phyloP scores from a whole-genome alignment of 2,329 filamentous ascomycete genomes.

The Berkeleyomyces basicola region DNA sequence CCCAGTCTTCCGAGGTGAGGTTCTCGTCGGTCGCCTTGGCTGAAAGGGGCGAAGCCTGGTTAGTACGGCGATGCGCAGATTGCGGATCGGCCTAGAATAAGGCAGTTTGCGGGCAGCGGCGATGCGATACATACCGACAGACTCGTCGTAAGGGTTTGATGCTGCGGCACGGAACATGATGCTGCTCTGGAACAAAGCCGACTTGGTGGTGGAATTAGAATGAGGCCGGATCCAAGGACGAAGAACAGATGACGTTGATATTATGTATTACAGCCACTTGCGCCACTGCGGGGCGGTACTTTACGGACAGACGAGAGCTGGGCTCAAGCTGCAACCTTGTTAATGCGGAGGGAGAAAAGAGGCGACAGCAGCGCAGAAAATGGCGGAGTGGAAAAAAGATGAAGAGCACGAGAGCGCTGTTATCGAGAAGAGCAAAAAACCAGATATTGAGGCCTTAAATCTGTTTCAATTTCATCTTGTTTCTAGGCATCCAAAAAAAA shows the following conservation, averaged over 20 bases:
- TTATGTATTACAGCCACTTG: neutral
- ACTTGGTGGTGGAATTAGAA: slow-evolving; percentile 12
- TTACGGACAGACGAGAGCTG: neutral
- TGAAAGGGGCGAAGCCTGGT: slow-evolving; percentile 17
- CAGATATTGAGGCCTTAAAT: neutral
- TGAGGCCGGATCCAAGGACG: neutral
- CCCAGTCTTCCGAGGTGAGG: slow-evolving; percentile 66
- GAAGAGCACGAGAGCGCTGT: neutral
- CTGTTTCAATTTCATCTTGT: neutral
- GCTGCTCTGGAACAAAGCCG: neutral
- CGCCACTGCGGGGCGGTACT: slow-evolving; percentile 6
- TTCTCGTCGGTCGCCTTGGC: slow-evolving; percentile 90
- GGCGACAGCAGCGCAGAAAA: neutral
- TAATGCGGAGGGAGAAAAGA: neutral
- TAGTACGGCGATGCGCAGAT: slow-evolving; percentile 8
- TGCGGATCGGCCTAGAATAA: too few species aligned
- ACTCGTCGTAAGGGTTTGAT: slow-evolving; percentile 41
- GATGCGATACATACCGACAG: slow-evolving; percentile 32
- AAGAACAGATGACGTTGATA: neutral
- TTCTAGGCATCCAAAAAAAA: neutral
- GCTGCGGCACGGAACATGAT: slow-evolving; percentile 39
- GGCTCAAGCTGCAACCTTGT: neutral
- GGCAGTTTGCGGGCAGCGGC: too few species aligned
- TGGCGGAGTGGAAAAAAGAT: neutral
- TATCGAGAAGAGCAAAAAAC: neutral